Conservation (phyloP, 331 rosid genomes). For the Cucumis variabilis region DNA sequence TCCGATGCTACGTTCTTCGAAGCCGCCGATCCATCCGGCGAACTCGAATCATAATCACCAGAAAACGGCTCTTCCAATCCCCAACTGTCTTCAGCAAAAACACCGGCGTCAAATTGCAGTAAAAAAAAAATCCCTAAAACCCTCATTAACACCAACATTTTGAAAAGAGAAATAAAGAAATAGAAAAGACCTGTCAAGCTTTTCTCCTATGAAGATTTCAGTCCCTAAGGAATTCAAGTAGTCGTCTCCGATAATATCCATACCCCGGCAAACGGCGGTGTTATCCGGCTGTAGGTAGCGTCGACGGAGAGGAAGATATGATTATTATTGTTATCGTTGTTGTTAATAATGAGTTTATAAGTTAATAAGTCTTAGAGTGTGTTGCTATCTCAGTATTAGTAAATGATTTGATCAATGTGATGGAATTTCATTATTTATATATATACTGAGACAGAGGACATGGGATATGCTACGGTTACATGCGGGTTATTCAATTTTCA, state of each 20-base stretch:
- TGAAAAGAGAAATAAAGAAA: not conserved
- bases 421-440: not conserved
- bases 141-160: not conserved
- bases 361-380: not conserved
- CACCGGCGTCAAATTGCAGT: not conserved
- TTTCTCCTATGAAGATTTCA: slow-evolving; percentile 72
- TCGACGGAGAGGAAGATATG: slow-evolving; percentile 18
- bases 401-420: not conserved
- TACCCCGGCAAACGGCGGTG: no score
- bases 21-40: slow-evolving; percentile 81
- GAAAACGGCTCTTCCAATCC: slow-evolving; percentile 78
- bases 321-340: no score
- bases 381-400: not conserved
- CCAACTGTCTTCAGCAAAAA: slow-evolving; percentile 53
- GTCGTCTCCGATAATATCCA: slow-evolving; percentile 75
- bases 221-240: slow-evolving; percentile 76
- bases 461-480: not conserved
- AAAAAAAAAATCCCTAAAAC: not conserved
- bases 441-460: not conserved
- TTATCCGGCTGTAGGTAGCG: not conserved
- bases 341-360: not conserved
- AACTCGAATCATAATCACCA: slow-evolving; percentile 83
- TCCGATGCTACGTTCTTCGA: slow-evolving; percentile 93
- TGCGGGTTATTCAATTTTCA: not conserved
- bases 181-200: slow-evolving; percentile 60